A percentile compares a stretch with the other conserved stretches of the same genome.
Evolutionary conservation across 306 rosid genomes (phyloP).

Genomic region (Nissolia schottii): DNA sequence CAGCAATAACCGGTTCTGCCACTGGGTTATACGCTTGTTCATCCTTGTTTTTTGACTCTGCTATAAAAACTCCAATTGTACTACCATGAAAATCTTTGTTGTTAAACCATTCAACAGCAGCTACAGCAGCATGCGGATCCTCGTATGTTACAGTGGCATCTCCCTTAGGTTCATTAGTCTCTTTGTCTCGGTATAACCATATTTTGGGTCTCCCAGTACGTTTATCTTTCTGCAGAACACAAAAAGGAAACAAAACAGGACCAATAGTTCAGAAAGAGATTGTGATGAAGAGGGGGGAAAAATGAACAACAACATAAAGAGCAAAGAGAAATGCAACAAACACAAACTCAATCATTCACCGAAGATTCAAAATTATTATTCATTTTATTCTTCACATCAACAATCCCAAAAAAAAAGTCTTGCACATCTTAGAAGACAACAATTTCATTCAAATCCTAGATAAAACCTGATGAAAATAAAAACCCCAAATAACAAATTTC

Average conservation of each 20-base stretch:
- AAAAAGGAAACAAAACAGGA: conserved; percentile 14
- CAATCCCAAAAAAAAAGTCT: neutral
- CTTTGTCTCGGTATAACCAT: conserved; percentile 88
- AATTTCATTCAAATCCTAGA: neutral
- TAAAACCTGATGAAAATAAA: neutral
- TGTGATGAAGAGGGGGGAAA: neutral
- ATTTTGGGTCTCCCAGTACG: conserved; percentile 89
- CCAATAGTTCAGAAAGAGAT: neutral
- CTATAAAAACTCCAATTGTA: conserved; percentile 78
- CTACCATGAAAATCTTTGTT: conserved; percentile 90
- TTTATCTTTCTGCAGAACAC: conserved; percentile 73
- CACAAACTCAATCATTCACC: neutral
- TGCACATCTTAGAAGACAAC: neutral
- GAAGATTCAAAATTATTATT: neutral
- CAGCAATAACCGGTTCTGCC: conserved; percentile 49
- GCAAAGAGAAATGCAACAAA: neutral
- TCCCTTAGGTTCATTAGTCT: conserved; percentile 91
- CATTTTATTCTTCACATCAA: neutral
- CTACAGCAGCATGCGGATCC: conserved; percentile 95
- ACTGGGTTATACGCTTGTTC: conserved; percentile 48
- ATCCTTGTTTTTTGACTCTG: conserved; percentile 90
- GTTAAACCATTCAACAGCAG: conserved; percentile 98
- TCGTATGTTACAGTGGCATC: conserved; percentile 98
- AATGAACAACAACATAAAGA: neutral
- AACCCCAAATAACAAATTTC: neutral